phyloP scores from a whole-genome alignment of 192 early-diverging fungal genomes.

The Coemansia sp. region DNA sequence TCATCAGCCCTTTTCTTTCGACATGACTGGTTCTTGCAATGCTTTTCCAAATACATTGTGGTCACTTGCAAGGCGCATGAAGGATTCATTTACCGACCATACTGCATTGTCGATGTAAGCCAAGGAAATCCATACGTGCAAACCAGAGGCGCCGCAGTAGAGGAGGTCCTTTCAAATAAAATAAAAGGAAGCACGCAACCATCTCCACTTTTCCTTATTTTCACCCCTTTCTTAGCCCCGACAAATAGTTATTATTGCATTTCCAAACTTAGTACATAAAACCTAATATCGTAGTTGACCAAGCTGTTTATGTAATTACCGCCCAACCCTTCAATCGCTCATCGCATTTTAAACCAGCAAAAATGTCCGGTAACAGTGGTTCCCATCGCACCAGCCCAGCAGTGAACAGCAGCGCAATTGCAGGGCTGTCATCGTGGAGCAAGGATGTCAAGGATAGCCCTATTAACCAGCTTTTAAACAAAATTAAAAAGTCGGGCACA shows the following conservation, averaged over 20 bases:
- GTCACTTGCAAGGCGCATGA: not conserved
- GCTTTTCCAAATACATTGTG: not conserved
- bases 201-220: not conserved
- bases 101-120: not conserved
- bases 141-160: not conserved
- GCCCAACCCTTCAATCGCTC: not conserved
- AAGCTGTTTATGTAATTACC: not conserved
- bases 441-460: slow-evolving; percentile 13
- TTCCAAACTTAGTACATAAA: too few relatives aligned
- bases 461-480: slow-evolving; percentile 9
- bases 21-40: not conserved
- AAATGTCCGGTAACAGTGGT: not conserved
- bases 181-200: not conserved
- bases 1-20: not conserved
- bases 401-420: slow-evolving; percentile 28
- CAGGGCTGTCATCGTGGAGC: slow-evolving; percentile 17
- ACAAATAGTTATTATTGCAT: too few relatives aligned
- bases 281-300: not conserved
- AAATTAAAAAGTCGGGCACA: slow-evolving; percentile 1
- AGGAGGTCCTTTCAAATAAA: not conserved
- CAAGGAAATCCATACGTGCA: not conserved
- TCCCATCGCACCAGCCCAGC: not conserved
- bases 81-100: not conserved
- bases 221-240: too few relatives aligned
- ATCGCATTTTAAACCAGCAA: not conserved